Conservation (phyloP, 306 rosid species). For the Cucurbita moschata region DNA sequence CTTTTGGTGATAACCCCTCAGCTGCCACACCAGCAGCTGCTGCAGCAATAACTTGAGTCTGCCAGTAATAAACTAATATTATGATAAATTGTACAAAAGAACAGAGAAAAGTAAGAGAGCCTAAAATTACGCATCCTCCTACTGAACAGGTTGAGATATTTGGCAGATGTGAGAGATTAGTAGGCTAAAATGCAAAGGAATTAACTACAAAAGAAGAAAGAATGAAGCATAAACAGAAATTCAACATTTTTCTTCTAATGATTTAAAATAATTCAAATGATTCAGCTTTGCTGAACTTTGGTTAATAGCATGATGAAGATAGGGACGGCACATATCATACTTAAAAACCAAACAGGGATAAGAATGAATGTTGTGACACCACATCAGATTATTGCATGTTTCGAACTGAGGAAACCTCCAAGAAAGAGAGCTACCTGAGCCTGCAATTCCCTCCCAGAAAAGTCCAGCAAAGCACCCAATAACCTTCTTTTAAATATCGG, state of each 20-base stretch:
- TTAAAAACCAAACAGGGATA: background rate
- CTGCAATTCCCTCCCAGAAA: slow-evolving; percentile 75
- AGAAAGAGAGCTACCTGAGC: slow-evolving; percentile 46
- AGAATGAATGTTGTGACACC: background rate
- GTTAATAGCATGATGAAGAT: background rate
- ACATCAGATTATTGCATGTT: background rate
- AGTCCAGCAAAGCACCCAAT: slow-evolving; percentile 74
- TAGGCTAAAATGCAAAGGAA: background rate
- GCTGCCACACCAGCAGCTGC: slow-evolving; percentile 97
- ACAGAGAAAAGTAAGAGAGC: background rate
- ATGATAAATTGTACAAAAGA: background rate
- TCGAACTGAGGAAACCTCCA: background rate
- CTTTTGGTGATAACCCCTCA: slow-evolving; percentile 71
- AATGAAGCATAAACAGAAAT: background rate
- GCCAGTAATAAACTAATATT: slow-evolving; percentile 22
- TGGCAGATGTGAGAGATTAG: background rate
- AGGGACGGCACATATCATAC: background rate
- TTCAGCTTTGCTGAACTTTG: background rate
- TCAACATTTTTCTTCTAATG: background rate
- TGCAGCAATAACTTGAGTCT: slow-evolving; percentile 93
- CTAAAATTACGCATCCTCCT: background rate
- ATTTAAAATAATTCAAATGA: background rate
- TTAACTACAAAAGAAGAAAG: background rate
- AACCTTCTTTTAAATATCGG: slow-evolving; percentile 92
- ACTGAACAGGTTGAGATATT: background rate